Evolutionary conservation across 371 early-diverging fungal species (phyloP).

Genomic region (Conidiobolus incongruus): DNA sequence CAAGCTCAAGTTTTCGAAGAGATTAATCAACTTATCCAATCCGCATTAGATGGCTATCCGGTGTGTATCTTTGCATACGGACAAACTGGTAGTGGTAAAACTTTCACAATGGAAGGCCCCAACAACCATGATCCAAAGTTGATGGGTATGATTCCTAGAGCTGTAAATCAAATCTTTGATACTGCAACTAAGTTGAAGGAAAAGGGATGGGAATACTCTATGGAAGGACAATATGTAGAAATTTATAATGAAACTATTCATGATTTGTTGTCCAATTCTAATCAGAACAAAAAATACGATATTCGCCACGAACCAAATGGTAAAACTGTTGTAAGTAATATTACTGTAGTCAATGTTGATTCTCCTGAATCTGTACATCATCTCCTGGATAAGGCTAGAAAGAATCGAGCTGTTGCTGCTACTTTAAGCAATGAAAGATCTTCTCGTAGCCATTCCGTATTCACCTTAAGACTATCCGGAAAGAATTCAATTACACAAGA

Average conservation of each 20-base stretch:
- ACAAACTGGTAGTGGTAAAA: slow-evolving; percentile 98
- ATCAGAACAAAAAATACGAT: slow-evolving; percentile 40
- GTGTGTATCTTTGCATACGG: slow-evolving; percentile 99
- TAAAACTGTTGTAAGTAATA: slow-evolving; percentile 55
- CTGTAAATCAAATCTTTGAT: slow-evolving; percentile 67
- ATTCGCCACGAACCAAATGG: slow-evolving; percentile 51
- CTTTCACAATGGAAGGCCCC: slow-evolving; percentile 64
- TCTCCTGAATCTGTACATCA: slow-evolving; percentile 42
- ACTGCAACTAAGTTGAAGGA: slow-evolving; percentile 38
- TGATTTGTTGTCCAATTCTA: slow-evolving; percentile 42
- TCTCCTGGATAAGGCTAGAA: slow-evolving; percentile 46
- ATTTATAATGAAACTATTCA: slow-evolving; percentile 92
- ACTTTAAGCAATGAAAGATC: slow-evolving; percentile 91
- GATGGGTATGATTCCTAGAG: slow-evolving; percentile 76
- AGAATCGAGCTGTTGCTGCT: slow-evolving; percentile 69
- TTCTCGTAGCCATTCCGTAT: slow-evolving; percentile 89
- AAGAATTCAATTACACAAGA: slow-evolving; percentile 46
- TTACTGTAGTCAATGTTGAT: slow-evolving; percentile 27
- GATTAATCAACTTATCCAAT: slow-evolving; percentile 84
- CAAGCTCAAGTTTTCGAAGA: slow-evolving; percentile 87
- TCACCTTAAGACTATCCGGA: slow-evolving; percentile 58
- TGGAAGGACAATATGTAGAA: slow-evolving; percentile 78
- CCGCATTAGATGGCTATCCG: slow-evolving; percentile 91
- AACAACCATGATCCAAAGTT: slow-evolving; percentile 13
- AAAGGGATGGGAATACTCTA: slow-evolving; percentile 71